A percentile compares a stretch with the other conserved stretches of the same genome.
phyloP scores from a whole-genome alignment of 495 filamentous ascomycete genomes.

The Neurospora sp. region DNA sequence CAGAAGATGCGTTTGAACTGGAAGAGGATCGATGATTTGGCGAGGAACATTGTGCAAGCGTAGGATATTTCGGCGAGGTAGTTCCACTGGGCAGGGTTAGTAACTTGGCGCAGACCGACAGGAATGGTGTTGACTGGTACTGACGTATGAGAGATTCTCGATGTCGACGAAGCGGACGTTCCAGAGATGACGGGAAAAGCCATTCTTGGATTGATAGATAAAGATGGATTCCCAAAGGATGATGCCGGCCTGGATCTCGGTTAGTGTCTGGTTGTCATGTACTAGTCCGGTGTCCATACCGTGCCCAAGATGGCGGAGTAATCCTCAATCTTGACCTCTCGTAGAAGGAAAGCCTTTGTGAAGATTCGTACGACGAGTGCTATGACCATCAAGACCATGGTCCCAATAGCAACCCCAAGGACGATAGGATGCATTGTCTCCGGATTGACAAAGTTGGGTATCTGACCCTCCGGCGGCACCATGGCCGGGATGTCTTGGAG shows the following conservation, averaged over 20 bases:
- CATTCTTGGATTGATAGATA: constrained; percentile 11
- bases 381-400: constrained; percentile 9
- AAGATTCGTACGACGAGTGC: constrained; percentile 12
- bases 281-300: constrained; percentile 1
- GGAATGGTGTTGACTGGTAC: neutral
- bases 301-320: constrained; percentile 10
- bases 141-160: constrained; percentile 8
- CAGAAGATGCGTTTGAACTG: constrained; percentile 19
- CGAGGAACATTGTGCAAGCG: constrained; percentile 15
- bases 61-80: constrained; percentile 19
- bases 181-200: constrained; percentile 17
- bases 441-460: constrained; percentile 14
- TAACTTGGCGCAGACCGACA: neutral
- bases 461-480: constrained; percentile 13
- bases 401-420: constrained; percentile 11
- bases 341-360: constrained; percentile 13
- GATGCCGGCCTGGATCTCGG: constrained; percentile 7
- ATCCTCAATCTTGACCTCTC: constrained; percentile 13
- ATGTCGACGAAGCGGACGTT: constrained; percentile 12
- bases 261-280: neutral
- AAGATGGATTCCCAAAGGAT: constrained; percentile 17
- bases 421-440: constrained; percentile 9
- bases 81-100: constrained; percentile 3
- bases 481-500: constrained; percentile 13
- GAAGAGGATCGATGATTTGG: constrained; percentile 18